These are phyloP conservation scores for Fusarium nematophilum DNA, from an alignment of 2,329 filamentous ascomycete species.

Conservation along the genomic window DNA sequence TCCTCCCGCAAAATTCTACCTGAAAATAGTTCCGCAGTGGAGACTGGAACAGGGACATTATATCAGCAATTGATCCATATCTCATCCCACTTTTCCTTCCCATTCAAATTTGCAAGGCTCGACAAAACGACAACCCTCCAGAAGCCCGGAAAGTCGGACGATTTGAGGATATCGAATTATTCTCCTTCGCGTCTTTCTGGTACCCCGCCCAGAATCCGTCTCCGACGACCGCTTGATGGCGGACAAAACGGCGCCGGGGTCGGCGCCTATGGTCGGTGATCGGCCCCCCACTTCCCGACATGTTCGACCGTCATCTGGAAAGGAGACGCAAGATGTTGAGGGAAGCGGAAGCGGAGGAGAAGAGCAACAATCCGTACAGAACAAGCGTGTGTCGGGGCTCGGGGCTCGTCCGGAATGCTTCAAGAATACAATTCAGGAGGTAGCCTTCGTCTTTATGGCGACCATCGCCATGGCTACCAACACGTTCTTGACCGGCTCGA, in stretches of 20 bases:
- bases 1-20: background rate
- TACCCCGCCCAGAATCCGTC: background rate
- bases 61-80: background rate
- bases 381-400: constrained; percentile 28
- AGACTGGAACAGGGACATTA: background rate
- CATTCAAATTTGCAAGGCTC: background rate
- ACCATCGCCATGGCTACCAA: constrained; percentile 75
- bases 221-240: constrained; percentile 8
- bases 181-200: background rate
- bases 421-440: constrained; percentile 70
- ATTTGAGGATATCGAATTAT: background rate
- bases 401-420: constrained; percentile 68
- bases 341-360: constrained; percentile 25
- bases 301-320: background rate
- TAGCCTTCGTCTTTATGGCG: constrained; percentile 72
- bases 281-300: constrained; percentile 30
- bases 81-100: background rate
- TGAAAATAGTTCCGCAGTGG: constrained; percentile 8
- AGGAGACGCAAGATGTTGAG: constrained; percentile 12
- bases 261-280: constrained; percentile 5
- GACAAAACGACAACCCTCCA: background rate
- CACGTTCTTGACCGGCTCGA: constrained; percentile 68
- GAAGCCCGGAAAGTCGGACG: background rate
- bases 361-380: constrained; percentile 7
- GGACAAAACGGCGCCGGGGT: constrained; percentile 12